A percentile compares a stretch with the other conserved stretches of the same genome.
These are phyloP conservation scores for Ilyonectria destructans DNA, from an alignment of 2,329 filamentous ascomycete species.

Conservation along the genomic window DNA sequence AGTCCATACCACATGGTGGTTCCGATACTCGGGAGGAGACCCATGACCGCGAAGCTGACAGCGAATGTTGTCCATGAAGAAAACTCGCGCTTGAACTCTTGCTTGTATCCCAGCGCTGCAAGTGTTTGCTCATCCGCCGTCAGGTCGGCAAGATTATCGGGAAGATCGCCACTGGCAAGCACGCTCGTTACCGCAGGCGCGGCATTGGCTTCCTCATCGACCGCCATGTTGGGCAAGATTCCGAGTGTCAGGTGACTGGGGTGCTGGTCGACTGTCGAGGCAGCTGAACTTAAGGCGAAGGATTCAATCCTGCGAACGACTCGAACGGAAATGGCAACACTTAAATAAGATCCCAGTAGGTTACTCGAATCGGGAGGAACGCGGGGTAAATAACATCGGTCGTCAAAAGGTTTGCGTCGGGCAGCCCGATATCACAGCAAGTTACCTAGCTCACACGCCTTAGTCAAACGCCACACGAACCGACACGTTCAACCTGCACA, in stretches of 20 bases:
- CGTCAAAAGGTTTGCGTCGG: background rate
- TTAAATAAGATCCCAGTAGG: background rate
- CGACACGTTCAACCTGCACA: background rate
- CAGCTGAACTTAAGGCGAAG: background rate
- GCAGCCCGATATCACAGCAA: background rate
- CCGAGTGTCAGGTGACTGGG: background rate
- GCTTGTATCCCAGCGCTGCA: slow-evolving; percentile 33
- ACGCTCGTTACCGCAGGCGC: slow-evolving; percentile 25
- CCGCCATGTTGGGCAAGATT: slow-evolving; percentile 8
- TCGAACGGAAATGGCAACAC: too few relatives aligned
- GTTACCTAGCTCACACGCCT: background rate
- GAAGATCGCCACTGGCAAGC: slow-evolving; percentile 25
- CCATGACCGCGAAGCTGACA: slow-evolving; percentile 34
- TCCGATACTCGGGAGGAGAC: slow-evolving; percentile 32
- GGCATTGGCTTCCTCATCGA: slow-evolving; percentile 18
- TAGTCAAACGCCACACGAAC: slow-evolving; percentile 6
- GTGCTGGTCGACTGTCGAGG: background rate
- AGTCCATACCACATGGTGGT: slow-evolving; percentile 35
- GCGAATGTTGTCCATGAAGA: slow-evolving; percentile 29
- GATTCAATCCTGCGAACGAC: background rate
- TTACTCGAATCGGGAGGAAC: background rate
- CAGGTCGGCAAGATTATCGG: slow-evolving; percentile 20
- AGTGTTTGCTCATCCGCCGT: slow-evolving; percentile 28
- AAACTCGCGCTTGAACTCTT: slow-evolving; percentile 34
- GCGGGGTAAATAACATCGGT: background rate